A percentile compares a stretch with the other conserved stretches of the same genome.
phyloP scores from a whole-genome alignment of 1,284 basidiomycete species.

The Marasmius sp. region DNA sequence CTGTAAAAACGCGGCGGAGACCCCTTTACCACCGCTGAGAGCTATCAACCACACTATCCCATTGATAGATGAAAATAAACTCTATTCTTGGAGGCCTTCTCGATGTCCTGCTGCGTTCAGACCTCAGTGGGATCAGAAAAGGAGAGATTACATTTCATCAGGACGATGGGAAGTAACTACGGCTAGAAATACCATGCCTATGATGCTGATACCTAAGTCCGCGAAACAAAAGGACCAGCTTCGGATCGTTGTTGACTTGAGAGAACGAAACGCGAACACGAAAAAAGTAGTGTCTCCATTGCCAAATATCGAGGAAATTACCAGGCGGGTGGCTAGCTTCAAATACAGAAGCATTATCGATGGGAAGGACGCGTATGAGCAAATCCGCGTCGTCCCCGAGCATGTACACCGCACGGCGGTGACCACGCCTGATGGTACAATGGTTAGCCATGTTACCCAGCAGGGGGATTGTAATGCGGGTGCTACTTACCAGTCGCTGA shows the following conservation, averaged over 20 bases:
- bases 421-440: conserved; percentile 26
- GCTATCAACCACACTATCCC: conserved; percentile 36
- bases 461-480: conserved; percentile 28
- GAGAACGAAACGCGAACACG: conserved; percentile 22
- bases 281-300: conserved; percentile 16
- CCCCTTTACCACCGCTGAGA: conserved; percentile 26
- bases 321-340: conserved; percentile 32
- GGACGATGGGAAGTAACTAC: conserved; percentile 29
- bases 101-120: conserved; percentile 28
- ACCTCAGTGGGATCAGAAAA: conserved; percentile 23
- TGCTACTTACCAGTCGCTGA: conserved; percentile 21
- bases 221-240: conserved; percentile 15
- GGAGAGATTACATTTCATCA: conserved; percentile 23
- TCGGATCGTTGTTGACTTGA: conserved; percentile 25
- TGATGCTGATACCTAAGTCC: conserved; percentile 32
- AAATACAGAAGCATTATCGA: conserved; percentile 26
- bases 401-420: conserved; percentile 22
- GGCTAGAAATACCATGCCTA: conserved; percentile 29
- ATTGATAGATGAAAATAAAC: conserved; percentile 26
- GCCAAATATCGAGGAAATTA: conserved; percentile 13
- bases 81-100: conserved; percentile 27
- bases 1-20: conserved; percentile 24
- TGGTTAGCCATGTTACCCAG: conserved; percentile 28
- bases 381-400: conserved; percentile 25
- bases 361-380: conserved; percentile 29